These are phyloP conservation scores for Tolypocladium ovalisporum DNA, from an alignment of 2,329 filamentous ascomycete genomes.

Conservation along the genomic window DNA sequence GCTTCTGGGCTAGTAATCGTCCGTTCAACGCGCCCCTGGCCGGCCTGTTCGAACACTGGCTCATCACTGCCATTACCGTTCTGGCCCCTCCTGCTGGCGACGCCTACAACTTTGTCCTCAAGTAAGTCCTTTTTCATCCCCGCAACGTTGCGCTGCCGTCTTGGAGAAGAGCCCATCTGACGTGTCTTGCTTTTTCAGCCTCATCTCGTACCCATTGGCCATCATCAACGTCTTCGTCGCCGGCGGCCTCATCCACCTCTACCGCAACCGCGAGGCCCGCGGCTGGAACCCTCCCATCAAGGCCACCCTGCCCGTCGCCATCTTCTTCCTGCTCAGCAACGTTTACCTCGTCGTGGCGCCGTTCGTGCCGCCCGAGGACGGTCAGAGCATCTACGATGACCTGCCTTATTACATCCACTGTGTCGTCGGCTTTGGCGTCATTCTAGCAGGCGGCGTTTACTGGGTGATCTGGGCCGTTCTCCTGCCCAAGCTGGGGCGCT, in stretches of 20 bases:
- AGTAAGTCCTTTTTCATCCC: slow-evolving; percentile 25
- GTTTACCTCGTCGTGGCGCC: slow-evolving; percentile 50
- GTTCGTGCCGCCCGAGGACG: slow-evolving; percentile 40
- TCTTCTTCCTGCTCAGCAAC: slow-evolving; percentile 52
- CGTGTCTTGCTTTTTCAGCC: slow-evolving; percentile 18
- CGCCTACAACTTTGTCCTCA: slow-evolving; percentile 53
- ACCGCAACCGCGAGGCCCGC: slow-evolving; percentile 33
- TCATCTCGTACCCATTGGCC: slow-evolving; percentile 54
- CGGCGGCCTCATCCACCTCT: slow-evolving; percentile 41
- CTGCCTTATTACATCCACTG: slow-evolving; percentile 49
- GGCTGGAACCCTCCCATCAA: slow-evolving; percentile 44
- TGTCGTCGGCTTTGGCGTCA: slow-evolving; percentile 43
- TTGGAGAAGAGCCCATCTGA: too few relatives aligned
- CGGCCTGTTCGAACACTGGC: slow-evolving; percentile 53
- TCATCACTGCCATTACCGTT: slow-evolving; percentile 54
- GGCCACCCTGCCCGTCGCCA: slow-evolving; percentile 40
- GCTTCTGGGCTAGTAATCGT: slow-evolving; percentile 51
- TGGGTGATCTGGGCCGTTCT: slow-evolving; percentile 45
- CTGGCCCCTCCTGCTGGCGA: slow-evolving; percentile 56
- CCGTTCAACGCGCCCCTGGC: slow-evolving; percentile 53
- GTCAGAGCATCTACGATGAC: slow-evolving; percentile 40
- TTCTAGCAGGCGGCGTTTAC: slow-evolving; percentile 41
- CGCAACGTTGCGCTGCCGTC: background rate
- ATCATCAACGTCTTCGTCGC: slow-evolving; percentile 46
- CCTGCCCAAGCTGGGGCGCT: slow-evolving; percentile 38